phyloP scores from a whole-genome alignment of 1,284 basidiomycete species.

The Tausonia pullulans region DNA sequence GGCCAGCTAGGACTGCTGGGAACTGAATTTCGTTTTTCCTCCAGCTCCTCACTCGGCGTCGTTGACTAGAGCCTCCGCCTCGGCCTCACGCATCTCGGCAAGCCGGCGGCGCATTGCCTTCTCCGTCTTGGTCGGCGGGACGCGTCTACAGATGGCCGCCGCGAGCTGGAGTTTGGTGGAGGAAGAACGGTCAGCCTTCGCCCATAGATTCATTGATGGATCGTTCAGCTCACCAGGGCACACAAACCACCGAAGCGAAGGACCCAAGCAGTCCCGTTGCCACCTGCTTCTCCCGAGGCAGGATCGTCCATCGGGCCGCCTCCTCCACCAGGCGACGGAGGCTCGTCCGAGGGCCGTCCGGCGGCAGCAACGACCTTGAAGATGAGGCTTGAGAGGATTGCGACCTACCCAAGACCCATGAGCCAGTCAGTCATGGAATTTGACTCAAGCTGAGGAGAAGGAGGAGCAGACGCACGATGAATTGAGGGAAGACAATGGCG shows the following conservation, averaged over 20 bases:
- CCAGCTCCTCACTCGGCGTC: background rate
- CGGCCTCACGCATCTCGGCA: conserved; percentile 62
- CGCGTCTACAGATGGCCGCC: conserved; percentile 61
- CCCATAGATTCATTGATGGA: background rate
- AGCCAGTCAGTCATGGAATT: background rate
- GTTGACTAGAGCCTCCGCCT: conserved; percentile 25
- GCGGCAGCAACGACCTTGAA: conserved; percentile 62
- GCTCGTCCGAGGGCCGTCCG: conserved; percentile 20
- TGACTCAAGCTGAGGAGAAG: background rate
- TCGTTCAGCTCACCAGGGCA: conserved; percentile 45
- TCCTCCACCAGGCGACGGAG: no score
- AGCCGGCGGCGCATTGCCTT: conserved; percentile 70
- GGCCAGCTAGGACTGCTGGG: no score
- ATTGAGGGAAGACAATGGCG: conserved; percentile 84
- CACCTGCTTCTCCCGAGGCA: conserved; percentile 44
- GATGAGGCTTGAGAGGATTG: conserved; percentile 75
- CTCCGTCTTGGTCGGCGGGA: conserved; percentile 77
- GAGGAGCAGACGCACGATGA: conserved; percentile 51
- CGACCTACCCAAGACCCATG: conserved; percentile 46
- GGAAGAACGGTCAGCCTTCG: conserved; percentile 7
- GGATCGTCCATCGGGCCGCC: no score
- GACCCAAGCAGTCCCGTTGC: conserved; percentile 86
- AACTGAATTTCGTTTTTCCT: no score
- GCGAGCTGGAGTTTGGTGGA: conserved; percentile 38
- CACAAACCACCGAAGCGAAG: conserved; percentile 80